These are phyloP conservation scores for Mycena indigotica DNA, from an alignment of 768 basidiomycete genomes.

Conservation along the genomic window DNA sequence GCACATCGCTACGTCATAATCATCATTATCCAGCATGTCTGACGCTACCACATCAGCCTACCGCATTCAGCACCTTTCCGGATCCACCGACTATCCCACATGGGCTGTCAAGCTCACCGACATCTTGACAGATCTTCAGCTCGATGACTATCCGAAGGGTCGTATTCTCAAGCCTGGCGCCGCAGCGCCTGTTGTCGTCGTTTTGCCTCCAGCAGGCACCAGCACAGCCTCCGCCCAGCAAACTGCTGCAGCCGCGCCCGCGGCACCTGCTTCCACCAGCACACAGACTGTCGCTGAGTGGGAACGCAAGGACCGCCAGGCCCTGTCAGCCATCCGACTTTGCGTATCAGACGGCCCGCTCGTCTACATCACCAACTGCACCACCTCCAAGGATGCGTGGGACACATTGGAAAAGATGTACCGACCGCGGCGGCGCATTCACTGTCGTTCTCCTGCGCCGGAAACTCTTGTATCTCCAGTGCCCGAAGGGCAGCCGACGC, in stretches of 20 bases:
- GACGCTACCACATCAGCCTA: neutral
- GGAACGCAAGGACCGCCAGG: conserved; percentile 19
- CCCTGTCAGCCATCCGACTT: conserved; percentile 33
- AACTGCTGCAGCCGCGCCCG: neutral
- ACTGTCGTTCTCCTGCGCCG: conserved; percentile 28
- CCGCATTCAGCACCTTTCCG: conserved; percentile 14
- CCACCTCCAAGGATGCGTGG: conserved; percentile 22
- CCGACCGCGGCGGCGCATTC: conserved; percentile 29
- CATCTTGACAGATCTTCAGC: conserved; percentile 16
- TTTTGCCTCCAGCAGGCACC: too few species aligned
- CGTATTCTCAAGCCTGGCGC: too few species aligned
- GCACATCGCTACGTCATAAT: too few species aligned
- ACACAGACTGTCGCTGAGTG: neutral
- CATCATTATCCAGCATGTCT: too few species aligned
- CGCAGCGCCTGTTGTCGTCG: too few species aligned
- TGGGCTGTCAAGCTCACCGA: conserved; percentile 21
- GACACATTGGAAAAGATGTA: conserved; percentile 25
- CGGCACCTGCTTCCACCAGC: neutral
- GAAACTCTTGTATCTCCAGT: conserved; percentile 26
- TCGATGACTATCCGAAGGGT: too few species aligned
- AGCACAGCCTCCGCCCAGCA: too few species aligned
- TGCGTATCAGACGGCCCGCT: conserved; percentile 21
- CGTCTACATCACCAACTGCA: conserved; percentile 30
- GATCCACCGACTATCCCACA: conserved; percentile 9
- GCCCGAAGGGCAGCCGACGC: conserved; percentile 2